phyloP scores from a whole-genome alignment of 2,329 filamentous ascomycete genomes.

The Aureobasidium namibiae region DNA sequence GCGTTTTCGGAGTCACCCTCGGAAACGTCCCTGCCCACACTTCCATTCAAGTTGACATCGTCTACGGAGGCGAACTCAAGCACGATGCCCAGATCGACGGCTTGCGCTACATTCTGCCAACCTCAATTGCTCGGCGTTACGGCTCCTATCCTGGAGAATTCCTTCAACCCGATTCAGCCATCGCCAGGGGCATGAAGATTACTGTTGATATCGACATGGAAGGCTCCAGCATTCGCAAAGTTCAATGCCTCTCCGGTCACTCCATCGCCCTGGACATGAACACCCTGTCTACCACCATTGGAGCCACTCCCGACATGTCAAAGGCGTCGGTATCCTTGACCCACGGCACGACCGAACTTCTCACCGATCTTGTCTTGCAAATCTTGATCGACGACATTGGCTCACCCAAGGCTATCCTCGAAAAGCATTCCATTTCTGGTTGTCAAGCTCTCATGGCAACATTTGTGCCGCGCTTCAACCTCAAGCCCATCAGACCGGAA shows the following conservation, averaged over 20 bases:
- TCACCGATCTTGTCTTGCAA: conserved; percentile 60
- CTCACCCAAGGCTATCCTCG: conserved; percentile 56
- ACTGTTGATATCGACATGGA: conserved; percentile 53
- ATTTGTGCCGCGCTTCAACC: conserved; percentile 60
- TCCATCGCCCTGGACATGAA: conserved; percentile 59
- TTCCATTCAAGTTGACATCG: conserved; percentile 52
- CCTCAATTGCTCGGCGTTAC: conserved; percentile 58
- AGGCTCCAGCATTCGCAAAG: conserved; percentile 48
- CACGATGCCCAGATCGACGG: conserved; percentile 62
- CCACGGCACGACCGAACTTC: conserved; percentile 45
- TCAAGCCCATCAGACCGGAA: conserved; percentile 50
- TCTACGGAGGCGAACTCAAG: conserved; percentile 62
- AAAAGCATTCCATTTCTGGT: conserved; percentile 54
- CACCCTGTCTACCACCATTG: conserved; percentile 40
- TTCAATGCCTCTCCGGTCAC: conserved; percentile 58
- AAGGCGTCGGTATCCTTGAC: conserved; percentile 56
- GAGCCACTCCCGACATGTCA: conserved; percentile 44
- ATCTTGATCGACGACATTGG: conserved; percentile 53
- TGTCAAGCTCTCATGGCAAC: conserved; percentile 63
- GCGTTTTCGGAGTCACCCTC: conserved; percentile 60
- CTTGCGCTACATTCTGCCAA: conserved; percentile 61
- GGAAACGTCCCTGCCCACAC: conserved; percentile 57
- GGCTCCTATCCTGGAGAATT: conserved; percentile 39
- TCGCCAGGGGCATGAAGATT: conserved; percentile 41
- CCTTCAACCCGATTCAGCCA: conserved; percentile 16